Base-by-base conservation (phyloP, 1,284 basidiomycete species). In the Ceratobasidium sp. region DNA sequence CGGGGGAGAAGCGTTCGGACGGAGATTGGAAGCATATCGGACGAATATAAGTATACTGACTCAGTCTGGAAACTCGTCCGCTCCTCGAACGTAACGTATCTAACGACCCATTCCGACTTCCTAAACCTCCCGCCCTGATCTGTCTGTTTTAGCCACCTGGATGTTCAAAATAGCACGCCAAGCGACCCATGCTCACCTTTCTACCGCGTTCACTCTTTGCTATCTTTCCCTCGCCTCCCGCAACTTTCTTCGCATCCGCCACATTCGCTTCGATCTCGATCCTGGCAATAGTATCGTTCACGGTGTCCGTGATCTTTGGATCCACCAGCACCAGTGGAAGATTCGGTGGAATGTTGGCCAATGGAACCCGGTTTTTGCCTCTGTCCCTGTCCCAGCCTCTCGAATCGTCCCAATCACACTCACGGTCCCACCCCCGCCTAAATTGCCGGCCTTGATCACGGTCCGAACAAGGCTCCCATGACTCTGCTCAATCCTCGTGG, bases 251-350 rank as follows among this genome's bases (percentile, higher is more conserved):
- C 19, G 31, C 46, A 0, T 75, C 74, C 14, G 64, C 74, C 31
- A 62, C 74, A 22, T 69, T 48, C 41, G 56, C 74, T 46, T 71
- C 56, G 1, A 59, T 29, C 64, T 61, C 66, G 31, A 72, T 51
- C 22, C 69, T 41, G 0, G 69, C 69, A 51, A 72, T 62, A 1
- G 69, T 72, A 53, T 72, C 69, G 16, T 72, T 48, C 29, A 72
- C 27, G 29, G 69, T 56, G 2, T 48, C 43, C 19, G 58, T 51
- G 9, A 72, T 46, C 53, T 72, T 72, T 14, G 56, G 69, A 56
- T 72, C 69, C 13, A 62, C 46, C 5, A 46, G 62, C 11, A 41
- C 29, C 5, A 29, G 62, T 11, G 62, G 24, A n/a, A 27, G 46
- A 49, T 39, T 39, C 13, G 56, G 56, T 14, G 34, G 56, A n/a